A percentile compares a stretch with the other conserved stretches of the same genome.
phyloP scores from a whole-genome alignment of 306 rosid genomes.

The Datisca glomerata region DNA sequence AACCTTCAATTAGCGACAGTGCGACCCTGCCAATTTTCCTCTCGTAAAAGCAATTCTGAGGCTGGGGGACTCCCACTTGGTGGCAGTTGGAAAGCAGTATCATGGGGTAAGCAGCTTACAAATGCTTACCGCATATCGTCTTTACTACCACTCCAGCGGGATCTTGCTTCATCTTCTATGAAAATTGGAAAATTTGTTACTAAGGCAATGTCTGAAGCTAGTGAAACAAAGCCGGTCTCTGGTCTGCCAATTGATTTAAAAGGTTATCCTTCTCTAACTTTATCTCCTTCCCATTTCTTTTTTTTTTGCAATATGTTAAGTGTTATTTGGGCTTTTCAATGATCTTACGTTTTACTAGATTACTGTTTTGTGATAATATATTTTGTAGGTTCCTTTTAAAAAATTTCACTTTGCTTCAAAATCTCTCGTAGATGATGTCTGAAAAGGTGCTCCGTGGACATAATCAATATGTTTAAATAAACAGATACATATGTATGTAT shows the following conservation, averaged over 20 bases:
- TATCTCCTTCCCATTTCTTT: too few relatives aligned
- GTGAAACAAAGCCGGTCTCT: slow-evolving; percentile 31
- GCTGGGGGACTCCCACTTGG: slow-evolving; percentile 18
- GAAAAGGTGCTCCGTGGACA: too few relatives aligned
- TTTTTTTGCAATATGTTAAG: not conserved
- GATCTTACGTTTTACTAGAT: not conserved
- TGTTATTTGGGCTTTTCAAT: not conserved
- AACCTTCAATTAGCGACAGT: slow-evolving; percentile 47
- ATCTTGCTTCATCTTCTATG: slow-evolving; percentile 20
- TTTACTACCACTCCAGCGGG: slow-evolving; percentile 23
- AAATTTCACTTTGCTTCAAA: too few relatives aligned
- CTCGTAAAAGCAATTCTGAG: slow-evolving; percentile 19
- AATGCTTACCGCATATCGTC: slow-evolving; percentile 46
- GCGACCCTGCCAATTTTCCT: slow-evolving; percentile 29
- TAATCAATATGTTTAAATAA: too few relatives aligned
- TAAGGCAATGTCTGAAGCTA: slow-evolving; percentile 42
- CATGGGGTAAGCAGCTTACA: slow-evolving; percentile 42
- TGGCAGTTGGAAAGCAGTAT: slow-evolving; percentile 23
- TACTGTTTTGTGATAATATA: not conserved
- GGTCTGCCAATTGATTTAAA: slow-evolving; percentile 81
- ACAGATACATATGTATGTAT: too few relatives aligned
- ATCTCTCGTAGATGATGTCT: too few relatives aligned
- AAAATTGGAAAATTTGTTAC: slow-evolving; percentile 27
- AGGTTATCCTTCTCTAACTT: slow-evolving; percentile 38
- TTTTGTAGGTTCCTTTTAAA: not conserved